Percentiles rank a stretch among this genome's conserved stretches.
Evolutionary conservation across 192 early-diverging fungal species (phyloP).

Genomic region (Coemansia sp.): DNA sequence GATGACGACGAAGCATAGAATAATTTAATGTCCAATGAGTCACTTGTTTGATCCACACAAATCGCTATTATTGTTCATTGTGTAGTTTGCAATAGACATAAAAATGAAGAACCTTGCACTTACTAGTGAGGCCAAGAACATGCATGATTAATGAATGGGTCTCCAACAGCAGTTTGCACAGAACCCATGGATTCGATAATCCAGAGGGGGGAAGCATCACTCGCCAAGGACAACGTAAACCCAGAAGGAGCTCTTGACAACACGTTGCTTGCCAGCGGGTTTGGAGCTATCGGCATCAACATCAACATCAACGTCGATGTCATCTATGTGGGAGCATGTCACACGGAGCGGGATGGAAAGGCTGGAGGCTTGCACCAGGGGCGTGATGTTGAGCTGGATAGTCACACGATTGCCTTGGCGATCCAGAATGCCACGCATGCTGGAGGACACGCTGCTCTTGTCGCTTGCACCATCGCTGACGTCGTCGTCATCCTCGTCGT

Average conservation of each 20-base stretch:
- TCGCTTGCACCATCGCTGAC: slow-evolving; percentile 11
- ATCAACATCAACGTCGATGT: slow-evolving; percentile 26
- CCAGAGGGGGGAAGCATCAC: neutral
- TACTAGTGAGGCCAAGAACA: too few relatives aligned
- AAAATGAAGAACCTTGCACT: too few relatives aligned
- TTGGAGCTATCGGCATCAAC: neutral
- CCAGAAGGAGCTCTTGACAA: slow-evolving; percentile 47
- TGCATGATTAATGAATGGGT: too few relatives aligned
- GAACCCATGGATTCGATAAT: neutral
- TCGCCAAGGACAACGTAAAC: slow-evolving; percentile 41
- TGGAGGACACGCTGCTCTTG: neutral
- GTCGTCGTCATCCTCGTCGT: slow-evolving; percentile 52
- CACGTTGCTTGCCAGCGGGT: slow-evolving; percentile 10
- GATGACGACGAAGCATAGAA: slow-evolving; percentile 30
- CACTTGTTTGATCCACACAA: too few relatives aligned
- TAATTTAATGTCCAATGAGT: too few relatives aligned
- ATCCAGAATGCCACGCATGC: slow-evolving; percentile 36
- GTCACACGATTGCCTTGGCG: slow-evolving; percentile 48
- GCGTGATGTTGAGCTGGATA: slow-evolving; percentile 38
- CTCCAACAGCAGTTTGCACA: too few relatives aligned
- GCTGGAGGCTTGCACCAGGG: slow-evolving; percentile 12
- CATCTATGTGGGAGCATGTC: slow-evolving; percentile 44
- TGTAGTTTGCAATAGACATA: too few relatives aligned
- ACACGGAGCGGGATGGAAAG: slow-evolving; percentile 43
- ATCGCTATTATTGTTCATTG: too few relatives aligned